Conservation (phyloP, 345 rosid genomes). For the Lumnitzera racemosa region DNA sequence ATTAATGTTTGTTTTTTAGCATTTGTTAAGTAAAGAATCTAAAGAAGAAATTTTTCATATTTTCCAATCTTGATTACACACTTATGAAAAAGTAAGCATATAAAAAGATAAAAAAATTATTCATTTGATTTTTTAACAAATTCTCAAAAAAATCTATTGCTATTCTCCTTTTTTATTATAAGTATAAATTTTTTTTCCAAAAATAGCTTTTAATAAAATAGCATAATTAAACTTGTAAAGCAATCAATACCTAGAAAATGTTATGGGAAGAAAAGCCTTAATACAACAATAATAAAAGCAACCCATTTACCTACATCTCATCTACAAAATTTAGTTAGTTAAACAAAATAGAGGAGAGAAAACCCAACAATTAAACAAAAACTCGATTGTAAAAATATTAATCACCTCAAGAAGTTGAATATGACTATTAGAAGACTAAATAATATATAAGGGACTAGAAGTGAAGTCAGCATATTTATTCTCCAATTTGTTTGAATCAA, state of each 20-base stretch:
- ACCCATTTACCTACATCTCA: conserved; percentile 91
- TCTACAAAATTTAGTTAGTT: conserved; percentile 21
- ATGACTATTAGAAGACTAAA: conserved; percentile 65
- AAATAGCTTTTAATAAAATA: too few relatives aligned
- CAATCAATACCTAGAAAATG: conserved; percentile 58
- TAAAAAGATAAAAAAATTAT: too few relatives aligned
- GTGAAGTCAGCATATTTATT: conserved; percentile 86
- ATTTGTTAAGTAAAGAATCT: too few relatives aligned
- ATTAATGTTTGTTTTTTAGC: too few relatives aligned
- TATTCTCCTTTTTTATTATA: too few relatives aligned
- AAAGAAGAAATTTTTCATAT: too few relatives aligned
- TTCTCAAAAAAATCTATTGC: too few relatives aligned
- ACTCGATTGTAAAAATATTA: background rate
- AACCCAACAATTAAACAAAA: background rate
- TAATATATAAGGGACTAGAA: conserved; percentile 81
- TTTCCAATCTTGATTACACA: too few relatives aligned
- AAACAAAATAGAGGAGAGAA: conserved; percentile 1
- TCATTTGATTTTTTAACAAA: too few relatives aligned
- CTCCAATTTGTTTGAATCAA: conserved; percentile 93
- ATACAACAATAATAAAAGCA: conserved; percentile 62
- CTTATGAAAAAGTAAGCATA: too few relatives aligned
- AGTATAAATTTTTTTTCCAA: too few relatives aligned
- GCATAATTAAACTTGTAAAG: background rate
- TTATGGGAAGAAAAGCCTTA: conserved; percentile 72
- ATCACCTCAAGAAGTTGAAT: conserved; percentile 70